Percentiles rank a stretch among this genome's conserved stretches.
These are phyloP conservation scores for Canavalia gladiata DNA, from an alignment of 306 rosid species.

Conservation along the genomic window DNA sequence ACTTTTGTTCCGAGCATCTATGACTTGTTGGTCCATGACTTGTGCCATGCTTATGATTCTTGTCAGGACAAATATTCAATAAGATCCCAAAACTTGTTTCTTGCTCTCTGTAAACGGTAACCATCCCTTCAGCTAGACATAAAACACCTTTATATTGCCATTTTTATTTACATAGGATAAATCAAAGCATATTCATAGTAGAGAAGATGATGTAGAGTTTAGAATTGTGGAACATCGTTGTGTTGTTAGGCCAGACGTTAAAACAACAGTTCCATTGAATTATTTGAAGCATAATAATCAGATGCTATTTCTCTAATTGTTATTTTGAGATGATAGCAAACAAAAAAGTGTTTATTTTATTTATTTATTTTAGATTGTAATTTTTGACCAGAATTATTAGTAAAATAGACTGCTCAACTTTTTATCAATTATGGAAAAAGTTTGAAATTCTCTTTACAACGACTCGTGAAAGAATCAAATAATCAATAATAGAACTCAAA, in stretches of 20 bases:
- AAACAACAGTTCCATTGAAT: slow-evolving; percentile 85
- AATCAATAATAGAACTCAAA: no score
- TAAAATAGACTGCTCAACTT: no score
- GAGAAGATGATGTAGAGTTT: slow-evolving; percentile 53
- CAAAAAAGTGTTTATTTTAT: not conserved
- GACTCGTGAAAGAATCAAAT: no score
- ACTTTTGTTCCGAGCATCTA: slow-evolving; percentile 69
- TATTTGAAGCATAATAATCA: slow-evolving; percentile 71
- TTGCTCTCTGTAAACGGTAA: slow-evolving; percentile 86
- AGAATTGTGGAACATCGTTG: slow-evolving; percentile 80
- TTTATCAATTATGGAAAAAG: no score
- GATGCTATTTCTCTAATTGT: not conserved
- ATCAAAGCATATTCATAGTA: slow-evolving; percentile 53
- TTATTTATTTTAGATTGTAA: not conserved
- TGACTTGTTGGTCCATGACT: slow-evolving; percentile 80
- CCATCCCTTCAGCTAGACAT: slow-evolving; percentile 69
- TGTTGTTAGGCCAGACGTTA: slow-evolving; percentile 79
- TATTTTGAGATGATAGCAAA: slow-evolving; percentile 11
- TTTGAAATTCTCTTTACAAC: no score
- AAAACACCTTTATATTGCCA: slow-evolving; percentile 82
- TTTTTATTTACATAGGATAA: slow-evolving; percentile 81
- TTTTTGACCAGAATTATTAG: no score
- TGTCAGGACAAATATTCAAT: slow-evolving; percentile 62
- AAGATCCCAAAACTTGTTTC: slow-evolving; percentile 66
- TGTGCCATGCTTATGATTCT: slow-evolving; percentile 87